These are phyloP conservation scores for Parathielavia appendiculata DNA, from an alignment of 495 filamentous ascomycete genomes.

Conservation along the genomic window DNA sequence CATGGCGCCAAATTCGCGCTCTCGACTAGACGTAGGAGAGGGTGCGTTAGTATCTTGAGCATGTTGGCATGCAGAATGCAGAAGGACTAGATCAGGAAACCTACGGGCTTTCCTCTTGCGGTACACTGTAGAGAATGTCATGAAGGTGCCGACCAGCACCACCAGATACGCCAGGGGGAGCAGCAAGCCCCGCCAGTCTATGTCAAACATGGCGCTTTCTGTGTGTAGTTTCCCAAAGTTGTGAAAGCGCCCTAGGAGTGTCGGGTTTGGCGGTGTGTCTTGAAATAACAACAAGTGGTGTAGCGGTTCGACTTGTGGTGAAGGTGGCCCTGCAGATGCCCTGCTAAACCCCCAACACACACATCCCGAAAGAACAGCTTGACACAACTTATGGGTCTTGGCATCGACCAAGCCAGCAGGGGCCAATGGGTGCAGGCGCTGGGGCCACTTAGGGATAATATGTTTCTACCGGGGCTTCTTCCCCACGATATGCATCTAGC, in stretches of 20 bases:
- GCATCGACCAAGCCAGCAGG: conserved; percentile 11
- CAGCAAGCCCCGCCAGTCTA: conserved; percentile 75
- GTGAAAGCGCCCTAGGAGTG: neutral
- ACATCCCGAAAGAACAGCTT: conserved; percentile 36
- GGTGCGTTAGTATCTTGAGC: neutral
- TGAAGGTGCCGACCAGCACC: conserved; percentile 79
- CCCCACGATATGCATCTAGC: conserved; percentile 12
- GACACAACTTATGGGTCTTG: conserved; percentile 32
- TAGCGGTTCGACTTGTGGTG: neutral
- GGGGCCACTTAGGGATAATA: neutral
- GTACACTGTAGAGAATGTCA: conserved; percentile 88
- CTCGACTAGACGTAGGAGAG: conserved; percentile 49
- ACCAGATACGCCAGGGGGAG: conserved; percentile 82
- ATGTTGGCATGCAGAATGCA: neutral
- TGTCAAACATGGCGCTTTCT: conserved; percentile 44
- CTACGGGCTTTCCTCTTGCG: conserved; percentile 85
- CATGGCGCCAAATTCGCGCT: conserved; percentile 80
- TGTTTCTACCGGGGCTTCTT: conserved; percentile 1
- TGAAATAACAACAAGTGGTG: conserved; percentile 1
- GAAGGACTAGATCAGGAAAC: conserved; percentile 29
- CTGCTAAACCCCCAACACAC: neutral
- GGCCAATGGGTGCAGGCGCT: neutral
- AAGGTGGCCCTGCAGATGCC: conserved; percentile 15
- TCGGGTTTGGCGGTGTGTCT: conserved; percentile 3
- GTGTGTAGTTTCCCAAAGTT: neutral